phyloP scores from a whole-genome alignment of 257 asterid species.

The Capsicum chinense region DNA sequence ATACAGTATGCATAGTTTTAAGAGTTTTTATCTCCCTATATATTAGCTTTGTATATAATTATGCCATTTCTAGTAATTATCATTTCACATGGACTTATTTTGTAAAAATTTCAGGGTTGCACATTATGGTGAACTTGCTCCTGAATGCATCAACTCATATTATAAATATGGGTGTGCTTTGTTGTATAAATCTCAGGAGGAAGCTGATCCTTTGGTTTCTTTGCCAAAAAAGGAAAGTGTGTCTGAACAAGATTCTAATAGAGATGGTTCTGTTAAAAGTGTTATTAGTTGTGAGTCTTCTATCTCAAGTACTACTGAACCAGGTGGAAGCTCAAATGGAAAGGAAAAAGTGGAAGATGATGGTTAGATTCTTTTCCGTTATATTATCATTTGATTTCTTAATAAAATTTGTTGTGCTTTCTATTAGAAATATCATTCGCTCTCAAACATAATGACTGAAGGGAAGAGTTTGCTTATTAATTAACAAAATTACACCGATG shows the following conservation, averaged over 20 bases:
- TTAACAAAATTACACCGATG: not conserved
- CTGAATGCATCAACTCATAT: slow-evolving; percentile 80
- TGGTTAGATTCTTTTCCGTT: slow-evolving; percentile 44
- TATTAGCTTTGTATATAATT: not conserved
- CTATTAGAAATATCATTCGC: not conserved
- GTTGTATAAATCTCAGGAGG: slow-evolving; percentile 83
- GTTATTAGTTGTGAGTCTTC: slow-evolving; percentile 61
- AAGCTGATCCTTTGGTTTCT: slow-evolving; percentile 86
- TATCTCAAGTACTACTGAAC: slow-evolving; percentile 49
- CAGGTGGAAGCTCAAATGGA: slow-evolving; percentile 48
- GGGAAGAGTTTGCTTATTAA: slow-evolving; percentile 10
- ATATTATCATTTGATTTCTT: slow-evolving; percentile 12
- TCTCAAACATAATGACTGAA: not conserved
- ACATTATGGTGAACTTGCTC: slow-evolving; percentile 88
- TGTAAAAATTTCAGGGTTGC: slow-evolving; percentile 54
- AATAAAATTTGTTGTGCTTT: not conserved
- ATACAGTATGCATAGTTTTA: slow-evolving; percentile 11
- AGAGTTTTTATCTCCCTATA: not conserved
- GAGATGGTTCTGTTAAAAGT: slow-evolving; percentile 59
- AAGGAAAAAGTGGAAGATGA: slow-evolving; percentile 45
- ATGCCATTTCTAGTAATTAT: not conserved
- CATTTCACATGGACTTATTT: not conserved
- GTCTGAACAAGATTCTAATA: slow-evolving; percentile 56
- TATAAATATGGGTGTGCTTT: slow-evolving; percentile 76
- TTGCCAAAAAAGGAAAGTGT: slow-evolving; percentile 73